Percentiles rank a stretch among this genome's conserved stretches.
Conservation (phyloP, 2,329 filamentous ascomycete species). For the Cladosporium sp. region DNA sequence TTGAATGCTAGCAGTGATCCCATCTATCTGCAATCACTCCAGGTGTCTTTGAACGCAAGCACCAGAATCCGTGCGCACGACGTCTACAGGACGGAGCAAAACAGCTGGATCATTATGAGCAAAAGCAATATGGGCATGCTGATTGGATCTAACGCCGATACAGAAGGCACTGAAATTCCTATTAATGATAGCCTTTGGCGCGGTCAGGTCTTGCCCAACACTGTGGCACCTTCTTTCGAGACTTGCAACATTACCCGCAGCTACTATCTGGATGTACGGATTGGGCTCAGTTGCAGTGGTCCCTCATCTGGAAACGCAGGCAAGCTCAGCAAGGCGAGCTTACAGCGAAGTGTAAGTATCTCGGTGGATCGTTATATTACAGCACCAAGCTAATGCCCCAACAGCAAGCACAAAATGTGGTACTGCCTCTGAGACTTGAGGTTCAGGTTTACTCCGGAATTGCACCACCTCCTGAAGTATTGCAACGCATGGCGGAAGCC, state of each 20-base stretch:
- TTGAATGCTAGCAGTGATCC: constrained; percentile 63
- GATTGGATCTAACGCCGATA: constrained; percentile 53
- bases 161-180: constrained; percentile 48
- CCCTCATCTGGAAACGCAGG: constrained; percentile 19
- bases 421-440: constrained; percentile 72
- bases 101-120: constrained; percentile 70
- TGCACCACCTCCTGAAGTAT: constrained; percentile 68
- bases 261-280: constrained; percentile 78
- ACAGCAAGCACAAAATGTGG: constrained; percentile 57
- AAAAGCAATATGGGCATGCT: constrained; percentile 67
- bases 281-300: constrained; percentile 72
- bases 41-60: constrained; percentile 74
- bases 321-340: constrained; percentile 39
- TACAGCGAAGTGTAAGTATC: constrained; percentile 21
- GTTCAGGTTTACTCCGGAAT: constrained; percentile 86
- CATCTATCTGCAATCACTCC: constrained; percentile 70
- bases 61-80: constrained; percentile 78
- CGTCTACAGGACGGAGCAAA: constrained; percentile 63
- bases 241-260: constrained; percentile 80
- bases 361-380: background rate
- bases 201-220: constrained; percentile 68
- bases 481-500: constrained; percentile 56
- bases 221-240: constrained; percentile 77
- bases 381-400: background rate
- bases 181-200: constrained; percentile 67